Base-by-base conservation (phyloP, 1,139 yeast species). In the Pichia sp. region DNA sequence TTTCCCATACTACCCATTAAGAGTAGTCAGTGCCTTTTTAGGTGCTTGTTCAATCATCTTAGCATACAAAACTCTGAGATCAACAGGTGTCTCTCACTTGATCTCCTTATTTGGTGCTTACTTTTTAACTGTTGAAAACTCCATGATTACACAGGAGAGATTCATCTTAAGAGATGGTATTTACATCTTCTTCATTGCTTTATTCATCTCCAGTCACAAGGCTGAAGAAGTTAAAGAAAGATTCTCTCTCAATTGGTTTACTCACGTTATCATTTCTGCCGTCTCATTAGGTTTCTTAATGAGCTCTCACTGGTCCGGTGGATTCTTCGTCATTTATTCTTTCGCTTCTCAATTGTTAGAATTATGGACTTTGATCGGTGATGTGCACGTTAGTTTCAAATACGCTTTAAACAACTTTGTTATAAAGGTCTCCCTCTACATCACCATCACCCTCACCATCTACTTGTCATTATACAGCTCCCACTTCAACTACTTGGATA, bases 341-440 rank as follows among this genome's bases (percentile, higher is more conserved):
- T 64, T 72, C 0, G 12, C 67, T 0, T 58, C 82, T 12, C 60
- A 75, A 0, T 42, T 65, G 0, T 56, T 69, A 35, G 77, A 78
- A 44, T 58, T 79, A 18, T 85, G 91, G 89, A 62, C 64, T 46
- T 55, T 73, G 6, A 58, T 80, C 18, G 88, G 86, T 3, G 93
- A 87, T 63, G 56, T 81, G 36, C 66, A 66, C 2, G 65, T 80
- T 2, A 40, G 72, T 12, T 62, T 65, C 18, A 42, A 47, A 10
- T 45, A 56, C 35, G 62, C 77, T 57, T 51, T 66, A 30, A 62
- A 59, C 33, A 77, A 71, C 53, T 48, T 70, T 1, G 30, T 61
- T 1, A 52, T 58, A 9, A 71, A 79, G 45, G 32, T 67, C 0
- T 31, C 67, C 4, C 65, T 69, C 1, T 64, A 79, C 34, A 48